Percentiles rank a stretch among this genome's conserved stretches.
Conservation (phyloP, 2,329 filamentous ascomycete genomes). For the Diaporthe sp. region DNA sequence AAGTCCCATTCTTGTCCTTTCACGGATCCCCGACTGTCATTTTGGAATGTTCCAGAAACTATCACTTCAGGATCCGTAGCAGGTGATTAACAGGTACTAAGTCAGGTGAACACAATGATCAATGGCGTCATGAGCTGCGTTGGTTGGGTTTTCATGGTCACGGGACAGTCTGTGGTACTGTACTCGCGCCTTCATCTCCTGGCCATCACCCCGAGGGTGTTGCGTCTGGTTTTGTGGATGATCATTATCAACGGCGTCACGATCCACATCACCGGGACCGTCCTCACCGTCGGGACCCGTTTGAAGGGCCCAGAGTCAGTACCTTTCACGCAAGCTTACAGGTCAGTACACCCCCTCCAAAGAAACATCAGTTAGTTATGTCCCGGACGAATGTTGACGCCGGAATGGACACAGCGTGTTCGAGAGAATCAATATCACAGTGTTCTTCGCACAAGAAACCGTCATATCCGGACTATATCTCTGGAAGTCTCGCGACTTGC, state of each 20-base stretch:
- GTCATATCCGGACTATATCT: constrained; percentile 62
- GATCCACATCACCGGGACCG: constrained; percentile 62
- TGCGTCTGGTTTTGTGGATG: constrained; percentile 63
- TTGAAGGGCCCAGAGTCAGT: background rate
- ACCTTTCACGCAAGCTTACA: constrained; percentile 3
- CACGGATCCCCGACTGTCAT: no score
- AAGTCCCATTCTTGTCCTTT: no score
- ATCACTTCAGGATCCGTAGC: no score
- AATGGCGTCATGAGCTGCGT: constrained; percentile 43
- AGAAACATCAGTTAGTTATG: no score
- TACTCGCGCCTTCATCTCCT: constrained; percentile 70
- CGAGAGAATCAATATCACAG: constrained; percentile 64
- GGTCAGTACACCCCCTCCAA: background rate
- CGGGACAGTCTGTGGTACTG: constrained; percentile 68
- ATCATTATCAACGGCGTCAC: constrained; percentile 64
- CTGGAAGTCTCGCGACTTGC: constrained; percentile 57
- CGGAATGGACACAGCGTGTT: constrained; percentile 56
- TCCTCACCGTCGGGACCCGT: constrained; percentile 63
- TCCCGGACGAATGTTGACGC: background rate
- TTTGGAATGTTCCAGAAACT: no score
- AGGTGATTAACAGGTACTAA: no score
- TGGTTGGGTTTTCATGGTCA: constrained; percentile 68
- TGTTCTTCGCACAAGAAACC: constrained; percentile 63
- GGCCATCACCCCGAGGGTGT: constrained; percentile 58
- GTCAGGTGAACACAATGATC: background rate